A percentile compares a stretch with the other conserved stretches of the same genome.
Evolutionary conservation across 2,329 filamentous ascomycete genomes (phyloP).

Genomic region (Incumbomyces lentus): DNA sequence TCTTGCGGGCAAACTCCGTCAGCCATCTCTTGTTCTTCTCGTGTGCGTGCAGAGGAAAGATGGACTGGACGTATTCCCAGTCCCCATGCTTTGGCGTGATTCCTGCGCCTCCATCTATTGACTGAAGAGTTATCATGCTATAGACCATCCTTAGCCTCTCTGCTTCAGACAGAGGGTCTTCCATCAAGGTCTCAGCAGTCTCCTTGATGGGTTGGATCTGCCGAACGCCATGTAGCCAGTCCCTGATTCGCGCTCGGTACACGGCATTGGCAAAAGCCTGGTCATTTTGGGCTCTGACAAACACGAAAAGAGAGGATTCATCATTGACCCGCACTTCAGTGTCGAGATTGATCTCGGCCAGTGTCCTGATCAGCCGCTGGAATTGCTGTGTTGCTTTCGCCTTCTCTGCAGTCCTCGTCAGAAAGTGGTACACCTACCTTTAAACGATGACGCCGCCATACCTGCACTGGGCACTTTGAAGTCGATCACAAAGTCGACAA

Average conservation of each 20-base stretch:
- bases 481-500: conserved; percentile 81
- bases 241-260: conserved; percentile 78
- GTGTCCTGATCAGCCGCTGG: conserved; percentile 62
- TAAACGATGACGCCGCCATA: conserved; percentile 4
- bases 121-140: conserved; percentile 65
- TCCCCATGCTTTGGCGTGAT: conserved; percentile 58
- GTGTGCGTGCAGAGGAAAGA: conserved; percentile 73
- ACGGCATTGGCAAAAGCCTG: conserved; percentile 67
- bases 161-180: conserved; percentile 73
- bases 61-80: conserved; percentile 61
- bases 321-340: conserved; percentile 79
- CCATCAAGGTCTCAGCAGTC: conserved; percentile 54
- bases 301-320: conserved; percentile 65
- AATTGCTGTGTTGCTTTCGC: conserved; percentile 63
- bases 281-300: conserved; percentile 68
- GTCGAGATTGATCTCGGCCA: conserved; percentile 69
- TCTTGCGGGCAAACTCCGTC: conserved; percentile 62
- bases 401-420: conserved; percentile 43
- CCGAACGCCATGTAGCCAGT: conserved; percentile 87
- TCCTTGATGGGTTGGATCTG: conserved; percentile 65
- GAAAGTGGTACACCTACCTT: conserved; percentile 1
- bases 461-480: conserved; percentile 62
- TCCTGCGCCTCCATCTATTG: conserved; percentile 66
- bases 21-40: conserved; percentile 66
- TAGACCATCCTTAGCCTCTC: conserved; percentile 83